These are phyloP conservation scores for Excoecaria cochinchinensis DNA, from an alignment of 345 rosid genomes.

Conservation along the genomic window DNA sequence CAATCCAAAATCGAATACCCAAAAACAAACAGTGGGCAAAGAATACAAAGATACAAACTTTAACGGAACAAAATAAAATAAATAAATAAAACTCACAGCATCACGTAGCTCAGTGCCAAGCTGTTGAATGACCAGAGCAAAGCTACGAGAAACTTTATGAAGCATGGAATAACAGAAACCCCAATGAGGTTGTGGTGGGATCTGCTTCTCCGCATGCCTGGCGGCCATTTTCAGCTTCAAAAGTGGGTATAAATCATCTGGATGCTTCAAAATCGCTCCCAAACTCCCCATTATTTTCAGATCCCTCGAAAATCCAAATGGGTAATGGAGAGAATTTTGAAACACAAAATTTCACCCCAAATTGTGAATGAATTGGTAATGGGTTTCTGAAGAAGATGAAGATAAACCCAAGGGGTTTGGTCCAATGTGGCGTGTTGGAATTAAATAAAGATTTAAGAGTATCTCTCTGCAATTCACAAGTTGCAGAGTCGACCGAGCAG, in stretches of 20 bases:
- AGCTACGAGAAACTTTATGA: slow-evolving; percentile 88
- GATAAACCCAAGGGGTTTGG: not conserved
- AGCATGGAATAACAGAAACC: slow-evolving; percentile 89
- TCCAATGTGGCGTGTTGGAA: not conserved
- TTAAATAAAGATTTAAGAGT: not conserved
- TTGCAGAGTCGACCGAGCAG: not conserved
- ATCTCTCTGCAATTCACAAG: not conserved
- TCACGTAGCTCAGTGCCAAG: slow-evolving; percentile 72
- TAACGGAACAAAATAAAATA: not conserved
- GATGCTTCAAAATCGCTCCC: slow-evolving; percentile 66
- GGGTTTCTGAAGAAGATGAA: not conserved
- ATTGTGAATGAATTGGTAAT: not conserved
- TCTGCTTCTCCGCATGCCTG: slow-evolving; percentile 79
- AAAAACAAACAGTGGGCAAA: not conserved
- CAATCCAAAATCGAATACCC: not conserved
- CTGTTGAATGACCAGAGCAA: slow-evolving; percentile 88
- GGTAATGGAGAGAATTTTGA: not conserved
- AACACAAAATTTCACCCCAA: not conserved
- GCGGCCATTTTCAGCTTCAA: slow-evolving; percentile 77
- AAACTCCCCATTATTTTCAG: slow-evolving; percentile 59
- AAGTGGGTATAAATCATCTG: slow-evolving; percentile 84
- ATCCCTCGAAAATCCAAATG: not conserved
- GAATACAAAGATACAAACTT: not conserved
- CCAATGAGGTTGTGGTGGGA: slow-evolving; percentile 91
- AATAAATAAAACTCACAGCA: slow-evolving; percentile 56